Evolutionary conservation across 495 filamentous ascomycete species (phyloP).

Genomic region (Neurospora africana): DNA sequence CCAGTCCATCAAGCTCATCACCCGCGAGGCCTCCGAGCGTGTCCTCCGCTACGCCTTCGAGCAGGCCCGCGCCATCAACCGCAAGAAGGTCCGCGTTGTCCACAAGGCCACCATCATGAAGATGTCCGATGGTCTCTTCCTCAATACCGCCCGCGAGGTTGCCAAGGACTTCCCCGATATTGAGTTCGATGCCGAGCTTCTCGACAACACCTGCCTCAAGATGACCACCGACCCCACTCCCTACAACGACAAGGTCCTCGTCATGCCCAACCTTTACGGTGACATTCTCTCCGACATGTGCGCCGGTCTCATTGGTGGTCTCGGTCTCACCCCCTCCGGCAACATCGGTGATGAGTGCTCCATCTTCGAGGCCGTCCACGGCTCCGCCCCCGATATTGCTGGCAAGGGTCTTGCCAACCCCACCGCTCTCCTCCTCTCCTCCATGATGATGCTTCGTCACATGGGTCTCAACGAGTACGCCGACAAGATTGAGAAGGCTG

Average conservation of each 20-base stretch:
- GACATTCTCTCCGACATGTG: conserved; percentile 99
- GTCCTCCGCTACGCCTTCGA: conserved; percentile 96
- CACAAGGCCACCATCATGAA: conserved; percentile 99
- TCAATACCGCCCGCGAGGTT: conserved; percentile 70
- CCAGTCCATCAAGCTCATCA: conserved; percentile 99
- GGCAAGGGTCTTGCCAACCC: conserved; percentile 94
- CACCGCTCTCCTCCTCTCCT: conserved; percentile 79
- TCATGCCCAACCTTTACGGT: conserved; percentile 99
- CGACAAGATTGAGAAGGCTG: conserved; percentile 80
- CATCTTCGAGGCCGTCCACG: conserved; percentile 99
- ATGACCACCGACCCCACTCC: conserved; percentile 88
- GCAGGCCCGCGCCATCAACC: conserved; percentile 81
- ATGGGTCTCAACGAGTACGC: conserved; percentile 87
- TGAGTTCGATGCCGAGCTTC: conserved; percentile 90
- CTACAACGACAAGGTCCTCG: conserved; percentile 98
- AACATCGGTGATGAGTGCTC: conserved; percentile 99
- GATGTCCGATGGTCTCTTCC: conserved; percentile 98
- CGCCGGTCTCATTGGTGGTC: conserved; percentile 93
- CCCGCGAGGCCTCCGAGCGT: conserved; percentile 80
- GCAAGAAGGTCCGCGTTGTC: conserved; percentile 90
- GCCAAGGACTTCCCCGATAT: conserved; percentile 89
- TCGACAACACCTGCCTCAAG: conserved; percentile 98
- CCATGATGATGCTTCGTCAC: conserved; percentile 99
- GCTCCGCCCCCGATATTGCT: conserved; percentile 94
- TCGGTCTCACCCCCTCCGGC: conserved; percentile 91